Conservation (phyloP, 768 basidiomycete species). For the Mycena metata region DNA sequence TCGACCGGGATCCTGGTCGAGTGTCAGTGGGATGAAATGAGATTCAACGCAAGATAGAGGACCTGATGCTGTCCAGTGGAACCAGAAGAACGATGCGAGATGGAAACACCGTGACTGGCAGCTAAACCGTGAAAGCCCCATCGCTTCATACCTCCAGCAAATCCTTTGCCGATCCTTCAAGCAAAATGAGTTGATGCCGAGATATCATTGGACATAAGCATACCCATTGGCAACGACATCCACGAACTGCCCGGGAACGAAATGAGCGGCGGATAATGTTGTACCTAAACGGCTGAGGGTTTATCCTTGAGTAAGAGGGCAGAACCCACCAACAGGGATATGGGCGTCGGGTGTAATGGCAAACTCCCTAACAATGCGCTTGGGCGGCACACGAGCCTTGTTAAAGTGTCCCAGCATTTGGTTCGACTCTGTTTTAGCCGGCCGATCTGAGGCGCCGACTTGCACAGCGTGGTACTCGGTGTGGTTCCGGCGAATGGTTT, state of each 20-base stretch:
- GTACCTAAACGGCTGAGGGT: slow-evolving; percentile 70
- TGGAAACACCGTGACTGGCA: slow-evolving; percentile 96
- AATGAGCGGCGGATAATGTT: slow-evolving; percentile 90
- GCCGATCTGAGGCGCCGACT: slow-evolving; percentile 85
- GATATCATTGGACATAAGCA: background rate
- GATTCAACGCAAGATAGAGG: background rate
- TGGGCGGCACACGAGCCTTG: slow-evolving; percentile 85
- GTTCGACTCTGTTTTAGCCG: slow-evolving; percentile 76
- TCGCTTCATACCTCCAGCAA: slow-evolving; percentile 96
- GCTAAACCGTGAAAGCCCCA: slow-evolving; percentile 93
- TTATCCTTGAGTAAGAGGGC: background rate
- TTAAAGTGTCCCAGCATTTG: slow-evolving; percentile 93
- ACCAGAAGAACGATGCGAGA: slow-evolving; percentile 93
- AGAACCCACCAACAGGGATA: slow-evolving; percentile 83
- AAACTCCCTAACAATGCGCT: slow-evolving; percentile 90
- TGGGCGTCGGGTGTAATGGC: slow-evolving; percentile 90
- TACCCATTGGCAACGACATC: slow-evolving; percentile 50
- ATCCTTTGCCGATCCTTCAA: slow-evolving; percentile 93
- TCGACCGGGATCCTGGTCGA: slow-evolving; percentile 89
- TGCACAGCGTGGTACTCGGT: slow-evolving; percentile 93
- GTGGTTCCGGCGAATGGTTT: slow-evolving; percentile 71
- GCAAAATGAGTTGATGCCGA: background rate
- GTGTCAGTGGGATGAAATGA: slow-evolving; percentile 15
- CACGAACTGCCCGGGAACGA: slow-evolving; percentile 98
- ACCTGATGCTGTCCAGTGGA: slow-evolving; percentile 97